Base-by-base conservation (phyloP, 768 basidiomycete genomes). In the Cubamyces lactineus region DNA sequence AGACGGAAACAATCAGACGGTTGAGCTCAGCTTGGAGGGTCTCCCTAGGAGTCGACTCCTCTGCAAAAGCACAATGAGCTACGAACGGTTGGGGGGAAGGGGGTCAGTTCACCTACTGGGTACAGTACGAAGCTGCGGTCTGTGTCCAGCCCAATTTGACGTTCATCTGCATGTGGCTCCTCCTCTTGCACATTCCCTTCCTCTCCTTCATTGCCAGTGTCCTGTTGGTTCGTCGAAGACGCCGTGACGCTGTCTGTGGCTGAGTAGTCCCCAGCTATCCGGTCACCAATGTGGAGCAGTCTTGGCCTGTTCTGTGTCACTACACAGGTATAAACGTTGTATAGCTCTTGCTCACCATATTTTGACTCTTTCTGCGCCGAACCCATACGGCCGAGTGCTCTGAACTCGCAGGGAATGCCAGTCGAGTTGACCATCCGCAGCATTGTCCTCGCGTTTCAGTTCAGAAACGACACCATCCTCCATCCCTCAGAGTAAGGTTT, bases 101-200 rank as follows among this genome's bases (percentile, higher is more conserved):
- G 16, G 39, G 40, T 12, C 52, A 63, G 68, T 81, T 76, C 80
- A 91, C 94, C 91, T 82, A 86, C 87, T 71, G 95, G 92, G 76
- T 96, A 98, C 63, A 94, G 79, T 57, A 97, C 92, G 69, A 98
- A 98, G 66, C 93, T 94, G 50, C 95, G 85, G 74, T 95, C 87
- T 1, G 95, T 96, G 75, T 97, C 95, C 38, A 96, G 82, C 59
- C 79, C 76, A 63, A 97, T 93, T 75, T 97, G 95, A 15, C 82
- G 86, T 75, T 96, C 95, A 71, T 97, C 95, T 4, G 74, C 76
- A 71, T 94, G 92, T 11, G 59, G 30, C 17, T 38, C 58, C 11
- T 28, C 39, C 12, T 24, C 46, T 16, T 39, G 24, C 63, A 38
- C 12, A 1, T 49, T n/a, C n/a, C n/a, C 39, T n/a, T 28, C 26